Percentiles rank a stretch among this genome's conserved stretches.
These are phyloP conservation scores for Cucumis melo DNA, from an alignment of 306 rosid species.

Conservation along the genomic window DNA sequence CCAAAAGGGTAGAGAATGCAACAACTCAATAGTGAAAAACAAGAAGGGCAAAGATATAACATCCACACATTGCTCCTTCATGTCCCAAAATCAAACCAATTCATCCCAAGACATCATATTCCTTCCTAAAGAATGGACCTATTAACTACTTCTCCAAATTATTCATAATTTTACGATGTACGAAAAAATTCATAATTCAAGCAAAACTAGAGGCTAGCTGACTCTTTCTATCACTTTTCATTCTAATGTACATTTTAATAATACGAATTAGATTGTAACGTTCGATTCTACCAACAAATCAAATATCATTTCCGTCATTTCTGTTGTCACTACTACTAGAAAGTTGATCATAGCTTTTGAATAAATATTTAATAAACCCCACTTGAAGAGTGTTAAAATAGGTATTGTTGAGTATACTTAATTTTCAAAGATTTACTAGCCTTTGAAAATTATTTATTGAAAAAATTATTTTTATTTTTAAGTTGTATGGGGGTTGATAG, in stretches of 20 bases:
- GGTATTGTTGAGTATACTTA: too few relatives aligned
- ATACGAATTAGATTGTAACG: not conserved
- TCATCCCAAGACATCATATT: conserved; percentile 29
- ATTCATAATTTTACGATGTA: not conserved
- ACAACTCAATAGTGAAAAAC: conserved; percentile 4
- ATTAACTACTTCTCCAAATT: conserved; percentile 8
- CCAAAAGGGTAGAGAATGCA: conserved; percentile 4
- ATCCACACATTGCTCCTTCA: conserved; percentile 21
- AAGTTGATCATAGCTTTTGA: too few relatives aligned
- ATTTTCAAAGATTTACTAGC: too few relatives aligned
- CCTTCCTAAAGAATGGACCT: conserved; percentile 86
- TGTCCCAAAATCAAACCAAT: conserved; percentile 25
- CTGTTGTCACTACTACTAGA: too few relatives aligned
- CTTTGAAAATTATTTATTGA: too few relatives aligned
- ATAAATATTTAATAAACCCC: too few relatives aligned
- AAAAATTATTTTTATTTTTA: too few relatives aligned
- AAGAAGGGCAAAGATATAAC: conserved; percentile 20
- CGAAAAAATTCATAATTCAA: not conserved
- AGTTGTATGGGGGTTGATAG: too few relatives aligned
- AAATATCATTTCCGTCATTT: not conserved
- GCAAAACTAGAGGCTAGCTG: not conserved
- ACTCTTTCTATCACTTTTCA: not conserved
- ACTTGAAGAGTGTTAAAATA: too few relatives aligned
- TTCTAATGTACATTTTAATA: not conserved
- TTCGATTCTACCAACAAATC: not conserved